Conservation (phyloP, 2,329 filamentous ascomycete genomes). For the Alternaria metachromatica region DNA sequence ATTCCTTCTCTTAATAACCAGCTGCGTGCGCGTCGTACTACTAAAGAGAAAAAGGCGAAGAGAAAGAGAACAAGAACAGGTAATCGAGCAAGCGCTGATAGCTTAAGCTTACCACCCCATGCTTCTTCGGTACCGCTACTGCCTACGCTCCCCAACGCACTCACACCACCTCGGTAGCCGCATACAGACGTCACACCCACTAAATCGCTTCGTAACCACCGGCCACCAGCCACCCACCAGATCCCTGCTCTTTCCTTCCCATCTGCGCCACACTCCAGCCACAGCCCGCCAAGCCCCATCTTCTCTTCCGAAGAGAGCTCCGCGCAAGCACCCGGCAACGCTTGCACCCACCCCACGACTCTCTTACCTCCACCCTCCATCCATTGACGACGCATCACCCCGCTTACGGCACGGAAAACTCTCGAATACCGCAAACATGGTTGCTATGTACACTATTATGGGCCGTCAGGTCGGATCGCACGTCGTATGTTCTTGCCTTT, state of each 20-base stretch:
- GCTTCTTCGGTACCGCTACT: conserved; percentile 1
- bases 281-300: conserved; percentile 20
- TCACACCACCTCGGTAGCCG: not conserved
- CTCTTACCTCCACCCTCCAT: conserved; percentile 22
- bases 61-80: not conserved
- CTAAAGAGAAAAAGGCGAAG: not conserved
- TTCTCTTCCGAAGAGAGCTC: conserved; percentile 26
- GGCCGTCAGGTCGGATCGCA: conserved; percentile 63
- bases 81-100: not conserved
- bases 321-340: conserved; percentile 23
- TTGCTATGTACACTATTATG: conserved; percentile 59
- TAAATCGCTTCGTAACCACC: not conserved
- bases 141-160: too few species aligned
- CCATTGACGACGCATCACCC: conserved; percentile 40
- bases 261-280: not conserved
- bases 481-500: conserved; percentile 52
- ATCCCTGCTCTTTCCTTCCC: not conserved
- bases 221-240: not conserved
- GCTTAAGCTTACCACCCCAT: not conserved
- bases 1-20: not conserved
- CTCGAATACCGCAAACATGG: conserved; percentile 52
- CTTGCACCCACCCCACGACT: conserved; percentile 10
- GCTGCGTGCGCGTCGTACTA: not conserved
- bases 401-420: conserved; percentile 20
- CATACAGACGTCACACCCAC: conserved; percentile 13